Conservation (phyloP, 495 filamentous ascomycete species). For the Peziza echinospora region DNA sequence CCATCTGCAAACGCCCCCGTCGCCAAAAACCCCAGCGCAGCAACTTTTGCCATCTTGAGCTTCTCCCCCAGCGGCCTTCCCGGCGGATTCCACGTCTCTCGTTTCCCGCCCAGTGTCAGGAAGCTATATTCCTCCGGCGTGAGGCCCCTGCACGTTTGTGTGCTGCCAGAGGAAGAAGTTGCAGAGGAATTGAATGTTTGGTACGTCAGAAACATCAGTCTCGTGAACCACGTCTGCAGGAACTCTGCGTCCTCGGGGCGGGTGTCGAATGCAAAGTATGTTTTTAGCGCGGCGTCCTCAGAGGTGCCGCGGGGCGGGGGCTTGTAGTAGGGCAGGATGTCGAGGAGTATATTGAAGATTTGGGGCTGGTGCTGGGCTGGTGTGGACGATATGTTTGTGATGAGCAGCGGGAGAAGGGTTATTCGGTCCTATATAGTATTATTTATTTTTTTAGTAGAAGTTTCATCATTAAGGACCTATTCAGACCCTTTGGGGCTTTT, state of each 20-base stretch:
- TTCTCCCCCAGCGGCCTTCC: constrained; percentile 5
- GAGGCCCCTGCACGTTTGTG: constrained; percentile 41
- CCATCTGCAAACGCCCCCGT: constrained; percentile 65
- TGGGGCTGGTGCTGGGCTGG: constrained; percentile 39
- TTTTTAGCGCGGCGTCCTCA: constrained; percentile 49
- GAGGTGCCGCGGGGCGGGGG: constrained; percentile 53
- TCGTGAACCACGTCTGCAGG: constrained; percentile 55
- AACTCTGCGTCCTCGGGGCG: constrained; percentile 44
- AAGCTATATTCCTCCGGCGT: constrained; percentile 50
- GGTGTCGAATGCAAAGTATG: constrained; percentile 38
- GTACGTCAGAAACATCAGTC: constrained; percentile 45
- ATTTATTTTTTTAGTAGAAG: too few species aligned
- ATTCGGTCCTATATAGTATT: constrained; percentile 39
- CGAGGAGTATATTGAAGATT: constrained; percentile 68
- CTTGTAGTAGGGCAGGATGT: constrained; percentile 45
- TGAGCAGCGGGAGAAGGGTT: constrained; percentile 45
- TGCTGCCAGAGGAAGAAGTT: constrained; percentile 18
- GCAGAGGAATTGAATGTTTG: constrained; percentile 18
- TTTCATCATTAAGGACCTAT: too few species aligned
- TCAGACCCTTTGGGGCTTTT: too few species aligned
- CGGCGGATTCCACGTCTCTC: constrained; percentile 30
- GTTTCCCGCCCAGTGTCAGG: constrained; percentile 41
- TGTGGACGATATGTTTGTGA: constrained; percentile 50
- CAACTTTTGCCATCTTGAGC: constrained; percentile 31
- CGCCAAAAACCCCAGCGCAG: constrained; percentile 45